Base-by-base conservation (phyloP, 2,329 filamentous ascomycete species). In the Fusarium sarcochroum region DNA sequence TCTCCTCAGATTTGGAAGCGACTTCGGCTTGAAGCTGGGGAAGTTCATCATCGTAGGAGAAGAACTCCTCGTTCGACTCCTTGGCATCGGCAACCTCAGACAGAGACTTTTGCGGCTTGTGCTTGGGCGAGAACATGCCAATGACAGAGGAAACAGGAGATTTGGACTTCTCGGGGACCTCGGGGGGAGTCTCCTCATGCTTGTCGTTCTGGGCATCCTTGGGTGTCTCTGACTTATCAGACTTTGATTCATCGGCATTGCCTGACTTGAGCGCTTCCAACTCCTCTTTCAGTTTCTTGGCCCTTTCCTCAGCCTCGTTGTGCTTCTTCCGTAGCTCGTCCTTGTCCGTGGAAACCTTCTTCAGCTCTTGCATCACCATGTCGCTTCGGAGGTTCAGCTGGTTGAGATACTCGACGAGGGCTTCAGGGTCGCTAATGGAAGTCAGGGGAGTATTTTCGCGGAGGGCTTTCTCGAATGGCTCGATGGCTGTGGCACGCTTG, bases 341-440 rank as follows among this genome's bases (percentile, higher is more conserved):
- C 61, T 92, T 91, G 76, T 98, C 94, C 5, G 87, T 86, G 0
- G 93, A 91, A 0, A 98, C 89, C 14, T 93, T 87, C 81, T 97
- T 98, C 58, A 98, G 84, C 79, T 99, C 96, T 45, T 97, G 92
- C 87, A 97, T 90, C 5, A 97, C 90, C 92, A 99, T 97, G 73
- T 97, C 93, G 41, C 91, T 90, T 76, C 97, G 95, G 53, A 94
- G 80, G 64, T 90, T 95, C 40, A 97, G 81, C 78, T 98, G 93
- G 71, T 91, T 93, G 27, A 99, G 85, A 75, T 98, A 99, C 79
- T 98, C 95, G 8, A 94, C 87, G 34, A 99, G 84, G 3, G 94
- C 91, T 53, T 89, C 88, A 0, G 95, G 93, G 62, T 99, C 96
- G 71, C 85, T 86, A 72, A 99, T 97, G 17, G 93, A 95, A 6